Base-by-base conservation (phyloP, 2,329 filamentous ascomycete species). In the Rutstroemia sydowiana region DNA sequence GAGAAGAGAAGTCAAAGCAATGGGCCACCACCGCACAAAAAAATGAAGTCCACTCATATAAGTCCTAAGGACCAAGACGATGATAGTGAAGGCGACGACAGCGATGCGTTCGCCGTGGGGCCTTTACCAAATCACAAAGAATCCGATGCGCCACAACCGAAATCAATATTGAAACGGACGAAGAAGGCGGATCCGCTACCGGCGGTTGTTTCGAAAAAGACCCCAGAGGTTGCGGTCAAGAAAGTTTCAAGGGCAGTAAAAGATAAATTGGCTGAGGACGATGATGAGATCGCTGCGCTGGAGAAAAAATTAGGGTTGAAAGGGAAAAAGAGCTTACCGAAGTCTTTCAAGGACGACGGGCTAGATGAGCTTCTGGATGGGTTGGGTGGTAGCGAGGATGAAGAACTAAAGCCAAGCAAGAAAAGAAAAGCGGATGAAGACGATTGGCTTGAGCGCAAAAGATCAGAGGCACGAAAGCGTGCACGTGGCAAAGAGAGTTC, bases 291-390 rank as follows among this genome's bases (percentile, higher is more conserved):
- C 60, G 84, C 85, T 18, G 83, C 83, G 2, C 73, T 96, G 30
- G 93, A 98, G 71, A 90, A 85, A 67, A 95, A 88, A 63, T 72
- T 98, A 3, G 92, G 93, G 0, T 77, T 96, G 31, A 83, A 77
- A 58, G 81, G 82, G 21, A 85, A 85, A 55, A 95, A 89, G 63
- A 51, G 79, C 30, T 68, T 88, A 5, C 83, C 84, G 0, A 85
- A 87, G 58, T 75, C 82, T 0, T 89, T 91, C 61, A 78, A 81
- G 18, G 87, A 95, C 6, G 91, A 96, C 64, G 92, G 90, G 0
- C 71, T 97, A 2, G 88, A 84, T 39, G 85, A 87, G 51, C 69
- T 98, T 40, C 14, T 51, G 3, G 85, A 81, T 8, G 86, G 85
- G 1, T 61, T 92, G 36, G 79, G 75, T 26, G 78, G 77, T 13